phyloP scores from a whole-genome alignment of 1,284 basidiomycete genomes.

The Irpex rosettiformis region DNA sequence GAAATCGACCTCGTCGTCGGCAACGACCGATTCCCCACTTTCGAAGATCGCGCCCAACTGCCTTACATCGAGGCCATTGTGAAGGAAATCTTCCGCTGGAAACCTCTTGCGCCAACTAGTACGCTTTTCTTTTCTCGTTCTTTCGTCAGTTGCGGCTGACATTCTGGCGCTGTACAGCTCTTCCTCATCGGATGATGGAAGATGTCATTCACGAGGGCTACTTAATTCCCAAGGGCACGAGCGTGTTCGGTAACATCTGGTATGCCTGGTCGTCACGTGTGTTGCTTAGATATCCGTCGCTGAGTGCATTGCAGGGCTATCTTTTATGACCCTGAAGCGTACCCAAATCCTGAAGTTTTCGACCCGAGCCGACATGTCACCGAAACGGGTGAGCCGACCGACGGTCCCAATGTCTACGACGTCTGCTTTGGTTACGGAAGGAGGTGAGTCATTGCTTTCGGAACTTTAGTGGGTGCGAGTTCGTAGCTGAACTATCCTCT shows the following conservation, averaged over 20 bases:
- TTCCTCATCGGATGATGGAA: constrained; percentile 25
- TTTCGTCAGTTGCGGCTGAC: background rate
- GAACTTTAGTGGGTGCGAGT: background rate
- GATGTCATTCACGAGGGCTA: constrained; percentile 29
- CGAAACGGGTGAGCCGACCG: background rate
- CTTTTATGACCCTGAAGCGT: constrained; percentile 20
- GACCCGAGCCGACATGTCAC: constrained; percentile 26
- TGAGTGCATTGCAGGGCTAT: background rate
- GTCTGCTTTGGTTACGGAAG: constrained; percentile 13
- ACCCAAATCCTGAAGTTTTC: constrained; percentile 26
- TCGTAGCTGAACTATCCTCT: background rate
- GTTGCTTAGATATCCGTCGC: background rate
- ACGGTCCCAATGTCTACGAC: constrained; percentile 1
- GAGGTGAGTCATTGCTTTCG: background rate
- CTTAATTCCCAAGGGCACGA: constrained; percentile 27
- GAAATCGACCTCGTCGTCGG: constrained; percentile 31
- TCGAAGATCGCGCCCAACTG: constrained; percentile 28
- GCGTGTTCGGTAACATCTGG: constrained; percentile 21
- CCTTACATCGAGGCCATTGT: constrained; percentile 31
- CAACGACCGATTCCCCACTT: constrained; percentile 26
- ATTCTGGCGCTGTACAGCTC: background rate
- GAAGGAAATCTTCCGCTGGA: constrained; percentile 30
- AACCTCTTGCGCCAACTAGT: constrained; percentile 27
- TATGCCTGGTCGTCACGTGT: constrained; percentile 22
- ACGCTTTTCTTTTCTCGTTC: background rate